A percentile compares a stretch with the other conserved stretches of the same genome.
These are phyloP conservation scores for Torulaspora pretoriensis DNA, from an alignment of 1,139 yeast species.

Conservation along the genomic window DNA sequence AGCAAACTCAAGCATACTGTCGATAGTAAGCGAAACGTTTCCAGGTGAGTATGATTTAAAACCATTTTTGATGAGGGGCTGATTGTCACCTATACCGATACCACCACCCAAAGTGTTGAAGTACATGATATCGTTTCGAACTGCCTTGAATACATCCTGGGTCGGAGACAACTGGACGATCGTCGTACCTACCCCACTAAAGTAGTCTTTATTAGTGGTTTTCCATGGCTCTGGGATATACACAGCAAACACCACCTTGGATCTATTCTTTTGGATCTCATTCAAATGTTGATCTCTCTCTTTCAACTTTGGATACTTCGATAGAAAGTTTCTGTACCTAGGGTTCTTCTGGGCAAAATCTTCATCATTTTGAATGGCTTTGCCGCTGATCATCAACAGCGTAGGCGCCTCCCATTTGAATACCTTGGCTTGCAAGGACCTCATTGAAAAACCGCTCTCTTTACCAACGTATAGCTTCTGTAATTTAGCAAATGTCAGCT, in stretches of 20 bases:
- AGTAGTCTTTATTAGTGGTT: conserved; percentile 62
- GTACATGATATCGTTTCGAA: conserved; percentile 43
- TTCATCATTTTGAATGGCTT: conserved; percentile 44
- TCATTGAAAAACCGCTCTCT: conserved; percentile 74
- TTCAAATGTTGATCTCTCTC: conserved; percentile 33
- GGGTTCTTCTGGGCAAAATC: conserved; percentile 39
- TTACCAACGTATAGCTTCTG: conserved; percentile 69
- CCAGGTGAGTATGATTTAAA: conserved; percentile 50
- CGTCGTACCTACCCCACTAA: conserved; percentile 56
- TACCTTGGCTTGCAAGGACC: conserved; percentile 78
- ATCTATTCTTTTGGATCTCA: conserved; percentile 29
- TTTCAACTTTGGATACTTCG: conserved; percentile 50
- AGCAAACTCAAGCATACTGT: conserved; percentile 73
- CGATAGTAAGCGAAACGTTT: conserved; percentile 73
- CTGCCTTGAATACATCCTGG: conserved; percentile 48
- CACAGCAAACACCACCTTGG: conserved; percentile 55
- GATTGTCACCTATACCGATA: conserved; percentile 70
- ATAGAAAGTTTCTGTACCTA: conserved; percentile 49
- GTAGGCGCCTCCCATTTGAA: conserved; percentile 93
- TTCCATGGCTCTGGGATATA: conserved; percentile 72
- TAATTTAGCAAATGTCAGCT: conserved; percentile 42
- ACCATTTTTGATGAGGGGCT: conserved; percentile 51
- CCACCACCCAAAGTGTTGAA: conserved; percentile 73
- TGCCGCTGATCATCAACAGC: conserved; percentile 63
- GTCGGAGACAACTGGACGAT: conserved; percentile 65